Base-by-base conservation (phyloP, 2,329 filamentous ascomycete species). In the Ceratocystis variospora region DNA sequence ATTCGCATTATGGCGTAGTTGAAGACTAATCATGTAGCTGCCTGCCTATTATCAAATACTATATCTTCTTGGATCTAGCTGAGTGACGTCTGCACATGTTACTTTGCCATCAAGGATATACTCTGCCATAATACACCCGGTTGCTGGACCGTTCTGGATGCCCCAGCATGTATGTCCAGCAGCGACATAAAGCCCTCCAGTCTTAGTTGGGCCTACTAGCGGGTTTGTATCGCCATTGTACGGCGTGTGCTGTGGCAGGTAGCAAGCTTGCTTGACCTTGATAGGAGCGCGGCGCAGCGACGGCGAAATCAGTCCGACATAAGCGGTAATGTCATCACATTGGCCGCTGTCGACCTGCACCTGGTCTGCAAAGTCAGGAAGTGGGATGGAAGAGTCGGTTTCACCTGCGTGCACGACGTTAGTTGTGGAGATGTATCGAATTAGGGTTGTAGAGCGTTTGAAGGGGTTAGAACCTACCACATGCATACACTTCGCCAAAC, bases 91-190 rank as follows among this genome's bases (percentile, higher is more conserved):
- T 3, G 88, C 87, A 70, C 87, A 91, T 72, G 75, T 85, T 0
- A 87, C 83, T 68, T 78, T 76, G 0, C 88, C 89, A 65, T 92
- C 88, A 71, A 92, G 85, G 1, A 94, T 77, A 75, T 89, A 85
- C 75, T 93, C 88, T 46, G 87, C 87, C 78, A 94, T 87, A 48
- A 93, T 74, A 76, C 87, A 89, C 3, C 89, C 89, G 6, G 93
- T 97, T 1, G 82, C 94, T 0, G 93, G 92, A 0, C 86, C 90
- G 77, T 99, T 97, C 77, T 97, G 93, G 25, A 99, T 96, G 0
- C 94, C 94, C 94, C 94, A 99, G 77, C 93, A 97, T 1, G 91
- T 96, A 78, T 99, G 94, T 0, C 94, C 94, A 0, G 90, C 83
- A 0, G 94, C 94, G 68, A 97, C 79, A 74, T 88, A 87, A 55